phyloP scores from a whole-genome alignment of 2,329 filamentous ascomycete species.

The Colletotrichum cereale region DNA sequence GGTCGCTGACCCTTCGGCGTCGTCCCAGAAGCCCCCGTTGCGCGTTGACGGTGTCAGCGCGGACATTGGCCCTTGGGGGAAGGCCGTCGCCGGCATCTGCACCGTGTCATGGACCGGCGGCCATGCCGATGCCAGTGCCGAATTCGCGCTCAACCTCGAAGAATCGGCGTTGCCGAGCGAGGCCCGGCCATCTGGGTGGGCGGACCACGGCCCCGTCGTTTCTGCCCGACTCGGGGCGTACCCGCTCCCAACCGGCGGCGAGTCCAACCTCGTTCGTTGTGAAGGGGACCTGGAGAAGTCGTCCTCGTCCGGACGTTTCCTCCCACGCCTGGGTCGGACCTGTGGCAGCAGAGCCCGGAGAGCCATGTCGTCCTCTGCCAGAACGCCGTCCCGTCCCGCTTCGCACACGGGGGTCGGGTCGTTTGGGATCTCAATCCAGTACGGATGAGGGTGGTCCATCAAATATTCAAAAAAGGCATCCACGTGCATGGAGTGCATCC shows the following conservation, averaged over 20 bases:
- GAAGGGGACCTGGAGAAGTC: conserved; percentile 62
- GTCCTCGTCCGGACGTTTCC: conserved; percentile 74
- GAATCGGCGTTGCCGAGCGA: conserved; percentile 50
- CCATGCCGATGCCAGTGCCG: conserved; percentile 56
- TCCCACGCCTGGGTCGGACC: conserved; percentile 72
- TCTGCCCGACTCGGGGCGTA: conserved; percentile 42
- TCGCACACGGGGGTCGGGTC: conserved; percentile 72
- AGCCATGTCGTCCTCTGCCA: conserved; percentile 89
- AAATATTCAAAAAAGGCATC: conserved; percentile 96
- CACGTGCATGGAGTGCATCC: conserved; percentile 97
- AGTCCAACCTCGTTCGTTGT: conserved; percentile 66
- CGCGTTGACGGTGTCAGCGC: conserved; percentile 77
- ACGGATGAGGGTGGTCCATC: conserved; percentile 80
- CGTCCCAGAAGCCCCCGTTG: conserved; percentile 63
- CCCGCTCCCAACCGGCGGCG: conserved; percentile 27
- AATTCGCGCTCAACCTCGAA: conserved; percentile 52
- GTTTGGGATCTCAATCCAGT: conserved; percentile 82
- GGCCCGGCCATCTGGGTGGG: conserved; percentile 56
- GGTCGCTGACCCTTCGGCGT: conserved; percentile 78
- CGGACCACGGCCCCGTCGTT: conserved; percentile 62
- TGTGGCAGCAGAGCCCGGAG: conserved; percentile 86
- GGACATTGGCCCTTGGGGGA: conserved; percentile 72
- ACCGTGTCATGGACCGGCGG: conserved; percentile 61
- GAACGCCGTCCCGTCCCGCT: conserved; percentile 82
- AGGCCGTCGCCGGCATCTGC: conserved; percentile 74